Conservation (phyloP, 1,284 basidiomycete species). For the Pseudomicrostroma phylloplanum region DNA sequence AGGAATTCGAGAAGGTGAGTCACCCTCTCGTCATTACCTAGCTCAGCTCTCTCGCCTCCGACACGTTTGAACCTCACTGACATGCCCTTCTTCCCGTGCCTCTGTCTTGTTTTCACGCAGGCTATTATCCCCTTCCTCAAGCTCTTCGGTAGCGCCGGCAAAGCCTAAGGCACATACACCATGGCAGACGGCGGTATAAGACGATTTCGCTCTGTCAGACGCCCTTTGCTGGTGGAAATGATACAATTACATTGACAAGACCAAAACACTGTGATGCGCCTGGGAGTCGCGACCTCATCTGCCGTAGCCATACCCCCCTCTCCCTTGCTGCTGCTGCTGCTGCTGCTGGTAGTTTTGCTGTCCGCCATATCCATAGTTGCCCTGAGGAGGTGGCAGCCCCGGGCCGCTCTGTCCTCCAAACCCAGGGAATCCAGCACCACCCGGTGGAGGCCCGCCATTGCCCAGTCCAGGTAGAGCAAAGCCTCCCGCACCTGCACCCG, state of each 20-base stretch:
- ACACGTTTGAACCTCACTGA: too few species aligned
- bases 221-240: too few species aligned
- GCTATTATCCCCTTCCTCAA: constrained; percentile 22
- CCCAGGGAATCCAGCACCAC: background rate
- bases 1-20: too few species aligned
- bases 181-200: too few species aligned
- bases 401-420: background rate
- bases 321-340: constrained; percentile 5
- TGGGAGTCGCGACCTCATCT: background rate
- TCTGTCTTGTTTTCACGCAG: background rate
- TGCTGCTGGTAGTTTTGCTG: constrained; percentile 3
- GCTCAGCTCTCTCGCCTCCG: too few species aligned
- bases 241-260: too few species aligned
- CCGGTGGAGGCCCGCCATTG: background rate
- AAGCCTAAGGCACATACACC: background rate
- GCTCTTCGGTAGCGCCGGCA: constrained; percentile 19
- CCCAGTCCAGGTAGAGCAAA: constrained; percentile 1
- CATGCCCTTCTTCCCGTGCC: too few species aligned
- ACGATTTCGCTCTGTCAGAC: too few species aligned
- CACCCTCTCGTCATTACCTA: too few species aligned
- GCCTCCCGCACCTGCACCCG: background rate
- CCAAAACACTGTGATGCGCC: too few species aligned
- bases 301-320: background rate
- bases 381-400: background rate
- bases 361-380: background rate